Conservation (phyloP, 2,329 filamentous ascomycete species). For the Cladosporium colombiae region DNA sequence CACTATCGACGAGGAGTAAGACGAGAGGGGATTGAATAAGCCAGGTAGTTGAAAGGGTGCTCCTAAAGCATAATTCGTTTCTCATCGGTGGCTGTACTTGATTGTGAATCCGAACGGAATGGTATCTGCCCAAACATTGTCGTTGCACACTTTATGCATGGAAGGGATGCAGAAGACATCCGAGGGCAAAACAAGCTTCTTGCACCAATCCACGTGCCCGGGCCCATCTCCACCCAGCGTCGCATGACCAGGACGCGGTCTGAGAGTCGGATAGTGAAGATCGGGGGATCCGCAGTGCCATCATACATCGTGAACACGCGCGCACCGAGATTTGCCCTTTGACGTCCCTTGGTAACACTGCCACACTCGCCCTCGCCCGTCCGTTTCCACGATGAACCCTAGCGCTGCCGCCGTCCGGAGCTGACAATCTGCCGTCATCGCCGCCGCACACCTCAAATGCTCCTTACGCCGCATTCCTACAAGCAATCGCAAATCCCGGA, state of each 20-base stretch:
- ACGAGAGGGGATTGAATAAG: too few relatives aligned
- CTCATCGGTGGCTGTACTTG: background rate
- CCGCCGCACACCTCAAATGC: conserved; percentile 2
- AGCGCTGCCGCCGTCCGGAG: background rate
- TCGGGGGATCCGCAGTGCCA: conserved; percentile 5
- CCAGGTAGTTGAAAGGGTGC: background rate
- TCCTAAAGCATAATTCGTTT: background rate
- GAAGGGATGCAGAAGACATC: background rate
- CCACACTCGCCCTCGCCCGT: background rate
- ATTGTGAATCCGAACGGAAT: background rate
- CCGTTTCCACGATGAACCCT: conserved; percentile 2
- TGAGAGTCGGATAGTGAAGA: conserved; percentile 7
- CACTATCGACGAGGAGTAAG: background rate
- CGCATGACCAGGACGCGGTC: conserved; percentile 2
- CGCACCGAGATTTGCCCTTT: conserved; percentile 7
- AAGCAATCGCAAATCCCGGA: conserved; percentile 8
- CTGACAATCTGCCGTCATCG: conserved; percentile 8
- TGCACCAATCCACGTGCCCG: conserved; percentile 4
- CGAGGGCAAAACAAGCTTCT: background rate
- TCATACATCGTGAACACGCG: conserved; percentile 6
- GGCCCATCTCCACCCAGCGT: background rate
- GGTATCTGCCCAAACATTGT: background rate
- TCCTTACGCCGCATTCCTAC: conserved; percentile 16
- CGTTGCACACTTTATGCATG: background rate
- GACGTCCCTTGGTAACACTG: background rate